Base-by-base conservation (phyloP, 768 basidiomycete species). In the Leccinellum rugosiceps region DNA sequence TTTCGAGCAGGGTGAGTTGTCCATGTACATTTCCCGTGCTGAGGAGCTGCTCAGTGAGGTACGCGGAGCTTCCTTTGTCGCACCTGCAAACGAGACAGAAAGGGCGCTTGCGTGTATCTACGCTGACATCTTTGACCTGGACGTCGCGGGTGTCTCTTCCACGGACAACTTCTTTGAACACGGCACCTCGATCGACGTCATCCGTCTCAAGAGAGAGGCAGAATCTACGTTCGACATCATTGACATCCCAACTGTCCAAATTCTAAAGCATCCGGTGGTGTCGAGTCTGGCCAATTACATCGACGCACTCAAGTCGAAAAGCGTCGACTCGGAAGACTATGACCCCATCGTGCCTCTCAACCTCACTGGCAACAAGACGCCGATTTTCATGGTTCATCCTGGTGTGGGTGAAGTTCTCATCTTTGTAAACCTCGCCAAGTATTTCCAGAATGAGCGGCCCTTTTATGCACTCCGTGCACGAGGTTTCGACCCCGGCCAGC, bases 401-500 rank as follows among this genome's bases (percentile, higher is more conserved):
- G 48, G 48, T 15, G 48, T 49, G n/a, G 48, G 48, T 31, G 48
- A 49, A 49, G 48, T 49, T n/a, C 48, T 49, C 28, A 49, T 49
- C n/a, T 49, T 49, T 15, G 28, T 49, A 28, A 49, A 49, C 48
- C 48, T 49, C 6, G 48, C 48, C 28, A 49, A 49, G n/a, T 49
- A 49, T 15, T 49, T 49, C 30, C 48, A 31, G 17, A 49, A 49
- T n/a, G 48, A 49, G 30, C 26, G 48, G 10, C 48, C 48, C 28
- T 49, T 49, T 28, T 49, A 49, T 49, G 28, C 48, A 31, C 25
- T 49, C 48, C 48, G 48, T 19, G 48, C 48, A 19, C 48, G 48
- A 17, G 48, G 48, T 8, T 49, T 30, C 28, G 48, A 31, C 15
- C 11, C 28, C 8, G n/a, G 48, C 26, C 48, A 49, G 4, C 48